Evolutionary conservation across 2,329 filamentous ascomycete genomes (phyloP).

Genomic region (Emmonsia crescens): DNA sequence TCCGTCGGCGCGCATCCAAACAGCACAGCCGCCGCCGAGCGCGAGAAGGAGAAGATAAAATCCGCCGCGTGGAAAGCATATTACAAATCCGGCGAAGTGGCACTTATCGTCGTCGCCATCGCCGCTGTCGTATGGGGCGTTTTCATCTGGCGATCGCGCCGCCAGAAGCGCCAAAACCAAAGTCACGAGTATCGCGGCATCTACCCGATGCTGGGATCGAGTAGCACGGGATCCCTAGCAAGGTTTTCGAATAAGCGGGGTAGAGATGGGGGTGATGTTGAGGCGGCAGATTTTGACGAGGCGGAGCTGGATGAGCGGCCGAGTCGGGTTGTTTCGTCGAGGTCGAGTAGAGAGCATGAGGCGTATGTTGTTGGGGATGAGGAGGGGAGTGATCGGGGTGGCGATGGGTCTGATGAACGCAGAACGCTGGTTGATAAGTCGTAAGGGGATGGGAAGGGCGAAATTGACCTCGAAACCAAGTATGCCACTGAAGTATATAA

Average conservation of each 20-base stretch:
- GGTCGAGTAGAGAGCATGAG: slow-evolving; percentile 22
- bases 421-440: background rate
- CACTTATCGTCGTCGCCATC: slow-evolving; percentile 68
- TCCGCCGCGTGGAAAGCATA: slow-evolving; percentile 84
- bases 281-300: slow-evolving; percentile 51
- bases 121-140: slow-evolving; percentile 66
- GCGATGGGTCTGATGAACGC: background rate
- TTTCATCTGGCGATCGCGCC: slow-evolving; percentile 49
- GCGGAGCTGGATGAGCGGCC: slow-evolving; percentile 46
- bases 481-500: background rate
- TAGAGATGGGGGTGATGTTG: slow-evolving; percentile 39
- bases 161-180: slow-evolving; percentile 40
- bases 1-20: slow-evolving; percentile 65
- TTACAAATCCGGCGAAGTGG: slow-evolving; percentile 74
- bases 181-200: slow-evolving; percentile 32
- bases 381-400: slow-evolving; percentile 26
- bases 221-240: slow-evolving; percentile 26
- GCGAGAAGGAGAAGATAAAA: slow-evolving; percentile 62
- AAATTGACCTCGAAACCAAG: background rate
- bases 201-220: slow-evolving; percentile 32
- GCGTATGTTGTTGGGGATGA: slow-evolving; percentile 41
- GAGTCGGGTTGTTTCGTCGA: slow-evolving; percentile 12
- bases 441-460: background rate
- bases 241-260: slow-evolving; percentile 37
- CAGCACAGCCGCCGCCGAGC: slow-evolving; percentile 55